Conservation (phyloP, 306 rosid genomes). For the Carpinus fangiana region DNA sequence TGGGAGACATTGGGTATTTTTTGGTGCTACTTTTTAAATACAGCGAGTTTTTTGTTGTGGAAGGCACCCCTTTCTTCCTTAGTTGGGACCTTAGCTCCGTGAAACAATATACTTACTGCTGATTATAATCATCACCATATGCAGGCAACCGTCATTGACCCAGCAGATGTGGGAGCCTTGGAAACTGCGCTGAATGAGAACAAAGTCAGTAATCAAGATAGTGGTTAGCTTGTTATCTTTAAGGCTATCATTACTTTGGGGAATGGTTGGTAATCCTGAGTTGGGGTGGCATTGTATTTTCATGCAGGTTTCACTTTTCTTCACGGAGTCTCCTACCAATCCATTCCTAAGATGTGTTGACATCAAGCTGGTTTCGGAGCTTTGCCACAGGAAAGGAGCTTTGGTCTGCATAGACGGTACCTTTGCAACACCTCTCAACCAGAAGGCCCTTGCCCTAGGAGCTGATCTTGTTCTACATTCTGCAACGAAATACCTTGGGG, state of each 20-base stretch:
- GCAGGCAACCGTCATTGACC: constrained; percentile 86
- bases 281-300: constrained; percentile 18
- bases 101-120: background rate
- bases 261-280: constrained; percentile 9
- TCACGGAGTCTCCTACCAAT: constrained; percentile 96
- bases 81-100: no score
- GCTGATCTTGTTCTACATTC: constrained; percentile 92
- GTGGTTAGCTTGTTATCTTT: background rate
- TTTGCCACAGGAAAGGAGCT: constrained; percentile 81
- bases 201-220: constrained; percentile 55
- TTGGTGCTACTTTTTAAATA: background rate
- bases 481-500: constrained; percentile 82
- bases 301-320: constrained; percentile 86
- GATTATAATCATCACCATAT: constrained; percentile 21
- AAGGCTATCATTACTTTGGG: background rate
- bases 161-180: constrained; percentile 73
- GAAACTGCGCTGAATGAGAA: constrained; percentile 72
- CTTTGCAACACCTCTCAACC: constrained; percentile 94
- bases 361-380: constrained; percentile 84
- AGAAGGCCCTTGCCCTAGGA: constrained; percentile 87
- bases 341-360: constrained; percentile 96
- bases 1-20: background rate
- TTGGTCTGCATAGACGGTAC: constrained; percentile 94
- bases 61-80: no score
- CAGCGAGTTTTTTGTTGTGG: no score